phyloP scores from a whole-genome alignment of 805 yeast genomes.

The Priceomyces carsonii region DNA sequence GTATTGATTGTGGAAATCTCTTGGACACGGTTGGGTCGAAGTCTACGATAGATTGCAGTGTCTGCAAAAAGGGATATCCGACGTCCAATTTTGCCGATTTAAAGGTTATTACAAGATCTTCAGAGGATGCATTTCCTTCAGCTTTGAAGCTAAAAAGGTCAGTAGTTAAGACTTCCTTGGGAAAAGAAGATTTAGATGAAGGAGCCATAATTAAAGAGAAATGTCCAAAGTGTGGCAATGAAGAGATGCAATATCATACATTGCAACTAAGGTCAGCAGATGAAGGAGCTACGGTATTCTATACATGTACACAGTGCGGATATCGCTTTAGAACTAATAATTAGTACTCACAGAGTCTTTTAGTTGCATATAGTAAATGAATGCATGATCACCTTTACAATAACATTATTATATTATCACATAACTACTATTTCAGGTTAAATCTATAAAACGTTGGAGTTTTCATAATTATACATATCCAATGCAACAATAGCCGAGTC shows the following conservation, averaged over 20 bases:
- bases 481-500: slow-evolving; percentile 96
- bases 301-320: slow-evolving; percentile 92
- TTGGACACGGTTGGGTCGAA: slow-evolving; percentile 63
- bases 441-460: slow-evolving; percentile 71
- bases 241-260: slow-evolving; percentile 97
- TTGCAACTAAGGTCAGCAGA: slow-evolving; percentile 96
- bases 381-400: neutral
- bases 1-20: slow-evolving; percentile 89
- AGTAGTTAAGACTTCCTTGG: slow-evolving; percentile 82
- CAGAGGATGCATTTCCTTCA: slow-evolving; percentile 95
- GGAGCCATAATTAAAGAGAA: slow-evolving; percentile 97
- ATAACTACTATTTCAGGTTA: slow-evolving; percentile 13
- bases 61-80: slow-evolving; percentile 46
- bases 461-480: slow-evolving; percentile 97
- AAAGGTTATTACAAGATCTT: slow-evolving; percentile 83
- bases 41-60: slow-evolving; percentile 54
- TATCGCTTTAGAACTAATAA: slow-evolving; percentile 94
- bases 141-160: slow-evolving; percentile 77
- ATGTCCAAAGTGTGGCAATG: slow-evolving; percentile 98
- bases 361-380: slow-evolving; percentile 3
- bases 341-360: slow-evolving; percentile 24
- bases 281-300: slow-evolving; percentile 99
- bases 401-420: neutral
- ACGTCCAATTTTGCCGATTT: slow-evolving; percentile 65
- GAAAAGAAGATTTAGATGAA: slow-evolving; percentile 77